Percentiles rank a stretch among this genome's conserved stretches.
phyloP scores from a whole-genome alignment of 805 yeast species.

The Ogataea haglerorum region DNA sequence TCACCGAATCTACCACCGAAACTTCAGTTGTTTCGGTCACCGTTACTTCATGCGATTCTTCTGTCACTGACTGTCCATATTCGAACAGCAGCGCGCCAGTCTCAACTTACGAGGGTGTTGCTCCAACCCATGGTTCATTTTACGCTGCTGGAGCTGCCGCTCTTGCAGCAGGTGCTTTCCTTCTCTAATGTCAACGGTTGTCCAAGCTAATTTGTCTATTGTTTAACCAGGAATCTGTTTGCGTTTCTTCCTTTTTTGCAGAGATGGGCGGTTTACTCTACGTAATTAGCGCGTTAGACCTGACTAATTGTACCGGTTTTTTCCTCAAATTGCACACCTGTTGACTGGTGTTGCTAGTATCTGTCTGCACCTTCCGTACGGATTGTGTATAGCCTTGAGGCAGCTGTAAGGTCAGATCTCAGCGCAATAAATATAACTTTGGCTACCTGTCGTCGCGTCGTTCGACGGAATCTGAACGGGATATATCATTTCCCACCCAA shows the following conservation, averaged over 20 bases:
- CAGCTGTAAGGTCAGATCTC: no score
- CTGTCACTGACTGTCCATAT: conserved; percentile 34
- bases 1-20: conserved; percentile 29
- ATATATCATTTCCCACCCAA: conserved; percentile 1
- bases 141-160: conserved; percentile 35
- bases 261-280: conserved; percentile 3
- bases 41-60: conserved; percentile 36
- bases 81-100: conserved; percentile 22
- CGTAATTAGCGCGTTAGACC: conserved; percentile 5
- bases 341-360: background rate
- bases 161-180: conserved; percentile 30
- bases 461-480: background rate
- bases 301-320: conserved; percentile 6
- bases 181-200: conserved; percentile 5
- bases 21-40: conserved; percentile 37
- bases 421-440: background rate
- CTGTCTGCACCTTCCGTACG: no score
- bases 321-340: conserved; percentile 2
- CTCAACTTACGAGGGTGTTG: conserved; percentile 36
- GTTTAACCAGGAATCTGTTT: background rate
- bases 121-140: conserved; percentile 27
- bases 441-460: conserved; percentile 1
- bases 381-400: no score
- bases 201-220: background rate
- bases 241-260: conserved; percentile 3